A percentile compares a stretch with the other conserved stretches of the same genome.
Conservation (phyloP, 2,329 filamentous ascomycete species). For the Cladobotryum protrusum region DNA sequence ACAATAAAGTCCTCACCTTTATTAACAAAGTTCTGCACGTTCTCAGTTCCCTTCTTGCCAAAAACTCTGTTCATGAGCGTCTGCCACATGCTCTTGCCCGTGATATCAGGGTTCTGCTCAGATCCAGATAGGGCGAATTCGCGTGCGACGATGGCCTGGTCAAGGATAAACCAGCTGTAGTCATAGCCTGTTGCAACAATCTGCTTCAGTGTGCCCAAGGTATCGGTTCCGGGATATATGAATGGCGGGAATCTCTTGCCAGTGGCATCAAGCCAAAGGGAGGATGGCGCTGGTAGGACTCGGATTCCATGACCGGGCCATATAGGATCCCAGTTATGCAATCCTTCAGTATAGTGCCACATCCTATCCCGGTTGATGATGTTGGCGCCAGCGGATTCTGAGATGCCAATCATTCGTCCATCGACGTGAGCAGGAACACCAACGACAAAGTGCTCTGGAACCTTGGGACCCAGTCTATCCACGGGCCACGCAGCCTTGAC, state of each 20-base stretch:
- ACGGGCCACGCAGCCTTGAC: slow-evolving; percentile 53
- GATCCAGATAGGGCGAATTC: slow-evolving; percentile 58
- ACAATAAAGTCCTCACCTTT: slow-evolving; percentile 55
- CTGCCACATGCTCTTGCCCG: slow-evolving; percentile 49
- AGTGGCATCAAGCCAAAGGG: slow-evolving; percentile 56
- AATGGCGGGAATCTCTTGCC: slow-evolving; percentile 52
- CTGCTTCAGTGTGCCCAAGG: slow-evolving; percentile 50
- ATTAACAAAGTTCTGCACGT: slow-evolving; percentile 53
- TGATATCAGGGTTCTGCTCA: slow-evolving; percentile 58
- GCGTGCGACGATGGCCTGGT: slow-evolving; percentile 52
- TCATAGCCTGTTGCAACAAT: slow-evolving; percentile 57
- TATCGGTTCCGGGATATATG: slow-evolving; percentile 53
- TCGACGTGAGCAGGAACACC: slow-evolving; percentile 60
- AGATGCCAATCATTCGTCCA: slow-evolving; percentile 54
- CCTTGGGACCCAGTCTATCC: slow-evolving; percentile 49
- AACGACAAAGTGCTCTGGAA: slow-evolving; percentile 51
- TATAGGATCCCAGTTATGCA: slow-evolving; percentile 57
- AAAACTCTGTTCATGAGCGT: slow-evolving; percentile 43
- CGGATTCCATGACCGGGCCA: slow-evolving; percentile 57
- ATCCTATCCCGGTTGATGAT: slow-evolving; percentile 57
- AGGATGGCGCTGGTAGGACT: slow-evolving; percentile 53
- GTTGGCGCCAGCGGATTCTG: slow-evolving; percentile 45
- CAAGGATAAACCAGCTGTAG: slow-evolving; percentile 58
- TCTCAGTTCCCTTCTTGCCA: slow-evolving; percentile 44
- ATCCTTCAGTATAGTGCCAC: slow-evolving; percentile 62